A percentile compares a stretch with the other conserved stretches of the same genome.
phyloP scores from a whole-genome alignment of 1,284 basidiomycete genomes.

The Microbotryum scabiosae region DNA sequence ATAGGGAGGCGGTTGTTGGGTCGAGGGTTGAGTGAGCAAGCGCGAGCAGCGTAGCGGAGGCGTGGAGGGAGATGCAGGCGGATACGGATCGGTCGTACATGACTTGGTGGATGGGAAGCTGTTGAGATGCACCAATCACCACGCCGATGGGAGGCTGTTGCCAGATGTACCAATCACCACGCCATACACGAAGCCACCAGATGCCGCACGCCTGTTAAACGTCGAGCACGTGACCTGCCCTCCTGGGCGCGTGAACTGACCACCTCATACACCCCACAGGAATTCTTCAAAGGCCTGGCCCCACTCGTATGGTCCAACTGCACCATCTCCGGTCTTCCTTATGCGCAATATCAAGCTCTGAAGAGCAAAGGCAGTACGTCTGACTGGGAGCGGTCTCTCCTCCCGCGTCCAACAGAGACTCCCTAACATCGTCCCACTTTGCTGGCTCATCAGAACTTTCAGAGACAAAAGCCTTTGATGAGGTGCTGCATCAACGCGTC shows the following conservation, averaged over 20 bases:
- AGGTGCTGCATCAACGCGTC: conserved; percentile 17
- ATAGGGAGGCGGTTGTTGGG: not conserved
- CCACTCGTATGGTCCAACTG: conserved; percentile 15
- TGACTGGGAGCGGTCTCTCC: not conserved
- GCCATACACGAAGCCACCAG: too few relatives aligned
- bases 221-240: too few relatives aligned
- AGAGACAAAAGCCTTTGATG: conserved; percentile 20
- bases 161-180: too few relatives aligned
- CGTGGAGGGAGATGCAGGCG: not conserved
- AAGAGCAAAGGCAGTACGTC: conserved; percentile 7
- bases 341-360: conserved; percentile 6
- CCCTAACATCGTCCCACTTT: not conserved
- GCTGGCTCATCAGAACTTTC: conserved; percentile 4
- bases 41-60: not conserved
- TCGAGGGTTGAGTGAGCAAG: not conserved
- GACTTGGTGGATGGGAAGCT: too few relatives aligned
- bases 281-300: conserved; percentile 19
- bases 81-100: not conserved
- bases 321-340: conserved; percentile 15
- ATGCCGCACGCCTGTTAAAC: too few relatives aligned
- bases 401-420: not conserved
- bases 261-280: not conserved
- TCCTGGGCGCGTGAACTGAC: not conserved
- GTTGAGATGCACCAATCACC: too few relatives aligned
- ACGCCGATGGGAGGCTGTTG: too few relatives aligned